Percentiles rank a stretch among this genome's conserved stretches.
These are phyloP conservation scores for Jamesozyma rosinii DNA, from an alignment of 805 yeast genomes.

Conservation along the genomic window DNA sequence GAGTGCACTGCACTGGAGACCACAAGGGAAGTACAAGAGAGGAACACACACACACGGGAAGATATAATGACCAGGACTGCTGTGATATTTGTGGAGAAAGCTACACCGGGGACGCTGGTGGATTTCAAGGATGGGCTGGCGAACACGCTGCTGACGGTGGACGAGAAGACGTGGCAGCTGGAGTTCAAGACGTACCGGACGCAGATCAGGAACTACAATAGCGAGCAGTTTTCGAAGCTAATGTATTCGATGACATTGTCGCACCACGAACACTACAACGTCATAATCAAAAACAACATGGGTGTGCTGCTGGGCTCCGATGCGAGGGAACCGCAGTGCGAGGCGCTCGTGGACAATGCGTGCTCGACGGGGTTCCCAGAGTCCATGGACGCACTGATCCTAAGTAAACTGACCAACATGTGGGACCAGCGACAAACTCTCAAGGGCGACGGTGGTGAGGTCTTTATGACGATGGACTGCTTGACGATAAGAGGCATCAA, in stretches of 20 bases:
- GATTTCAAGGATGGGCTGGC: slow-evolving; percentile 26
- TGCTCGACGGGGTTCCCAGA: slow-evolving; percentile 21
- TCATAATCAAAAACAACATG: slow-evolving; percentile 20
- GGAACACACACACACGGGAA: too few species aligned
- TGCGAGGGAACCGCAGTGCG: slow-evolving; percentile 4
- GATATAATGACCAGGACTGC: slow-evolving; percentile 13
- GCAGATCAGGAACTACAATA: slow-evolving; percentile 16
- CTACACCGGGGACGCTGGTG: slow-evolving; percentile 26
- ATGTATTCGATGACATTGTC: slow-evolving; percentile 25
- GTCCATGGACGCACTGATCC: slow-evolving; percentile 20
- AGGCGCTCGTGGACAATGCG: slow-evolving; percentile 11
- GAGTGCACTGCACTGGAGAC: not conserved
- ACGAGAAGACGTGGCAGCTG: slow-evolving; percentile 24
- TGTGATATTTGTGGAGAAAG: slow-evolving; percentile 26
- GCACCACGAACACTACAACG: slow-evolving; percentile 18
- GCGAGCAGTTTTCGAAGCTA: slow-evolving; percentile 15
- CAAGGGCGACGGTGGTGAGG: slow-evolving; percentile 29
- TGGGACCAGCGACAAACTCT: slow-evolving; percentile 28
- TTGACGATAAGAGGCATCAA: slow-evolving; percentile 21
- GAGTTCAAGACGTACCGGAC: slow-evolving; percentile 26
- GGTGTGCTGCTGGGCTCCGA: slow-evolving; percentile 12
- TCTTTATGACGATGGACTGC: slow-evolving; percentile 16
- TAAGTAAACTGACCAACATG: slow-evolving; percentile 23
- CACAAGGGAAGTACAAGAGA: not conserved
- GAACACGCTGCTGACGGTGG: slow-evolving; percentile 15